These are phyloP conservation scores for Hypericum androsaemum DNA, from an alignment of 345 rosid genomes.

Conservation along the genomic window DNA sequence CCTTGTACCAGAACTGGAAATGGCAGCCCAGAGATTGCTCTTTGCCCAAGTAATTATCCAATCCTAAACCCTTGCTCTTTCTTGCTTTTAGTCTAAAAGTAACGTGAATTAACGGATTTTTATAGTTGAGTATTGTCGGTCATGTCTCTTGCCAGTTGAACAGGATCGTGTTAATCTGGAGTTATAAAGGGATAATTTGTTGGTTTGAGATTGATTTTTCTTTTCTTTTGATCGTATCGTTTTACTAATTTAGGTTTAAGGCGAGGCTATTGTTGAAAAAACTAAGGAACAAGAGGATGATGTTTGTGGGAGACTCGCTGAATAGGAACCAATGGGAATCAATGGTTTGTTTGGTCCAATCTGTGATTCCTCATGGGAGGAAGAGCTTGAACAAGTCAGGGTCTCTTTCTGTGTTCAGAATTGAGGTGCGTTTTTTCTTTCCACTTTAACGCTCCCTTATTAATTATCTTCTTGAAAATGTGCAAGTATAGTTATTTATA, in stretches of 20 bases:
- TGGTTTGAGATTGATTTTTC: too few species aligned
- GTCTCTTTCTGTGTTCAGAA: slow-evolving; percentile 23
- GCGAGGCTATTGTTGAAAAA: slow-evolving; percentile 43
- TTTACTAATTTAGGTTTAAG: slow-evolving; percentile 30
- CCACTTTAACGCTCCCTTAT: not conserved
- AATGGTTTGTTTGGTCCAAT: slow-evolving; percentile 56
- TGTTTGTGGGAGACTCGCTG: slow-evolving; percentile 62
- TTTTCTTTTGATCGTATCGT: too few species aligned
- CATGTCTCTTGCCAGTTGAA: too few species aligned
- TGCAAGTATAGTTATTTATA: too few species aligned
- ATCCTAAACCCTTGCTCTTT: not conserved
- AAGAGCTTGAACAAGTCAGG: slow-evolving; percentile 32
- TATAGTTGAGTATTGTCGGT: not conserved
- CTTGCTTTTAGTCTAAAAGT: not conserved
- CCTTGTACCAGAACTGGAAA: slow-evolving; percentile 24
- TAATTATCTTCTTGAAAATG: too few species aligned
- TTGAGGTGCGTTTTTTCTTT: slow-evolving; percentile 27
- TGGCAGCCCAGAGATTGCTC: slow-evolving; percentile 27
- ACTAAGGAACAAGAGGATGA: slow-evolving; percentile 50
- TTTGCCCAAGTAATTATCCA: slow-evolving; percentile 15
- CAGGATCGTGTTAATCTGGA: too few species aligned
- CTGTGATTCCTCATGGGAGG: slow-evolving; percentile 25
- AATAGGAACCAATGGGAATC: slow-evolving; percentile 60
- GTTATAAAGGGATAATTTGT: too few species aligned
- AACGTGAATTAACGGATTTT: not conserved